Conservation (phyloP, 1,284 basidiomycete genomes). For the Irpex rosettiformis region DNA sequence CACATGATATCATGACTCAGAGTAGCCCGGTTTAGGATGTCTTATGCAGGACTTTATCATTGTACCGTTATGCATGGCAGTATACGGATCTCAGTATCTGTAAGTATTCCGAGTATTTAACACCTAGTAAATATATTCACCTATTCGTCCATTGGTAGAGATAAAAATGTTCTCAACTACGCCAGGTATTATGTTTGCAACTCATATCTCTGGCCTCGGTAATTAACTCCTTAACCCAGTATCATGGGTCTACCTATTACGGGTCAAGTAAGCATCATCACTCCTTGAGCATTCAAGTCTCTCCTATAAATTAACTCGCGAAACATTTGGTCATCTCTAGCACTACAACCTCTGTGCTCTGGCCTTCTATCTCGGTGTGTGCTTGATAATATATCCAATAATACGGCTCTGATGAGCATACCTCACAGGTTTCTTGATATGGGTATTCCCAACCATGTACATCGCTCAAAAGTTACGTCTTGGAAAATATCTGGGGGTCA, state of each 20-base stretch:
- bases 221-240: slow-evolving; percentile 26
- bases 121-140: not conserved
- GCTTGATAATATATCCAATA: not conserved
- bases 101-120: slow-evolving; percentile 24
- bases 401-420: not conserved
- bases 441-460: slow-evolving; percentile 67
- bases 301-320: not conserved
- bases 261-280: slow-evolving; percentile 44
- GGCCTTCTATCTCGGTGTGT: slow-evolving; percentile 57
- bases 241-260: slow-evolving; percentile 66
- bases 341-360: slow-evolving; percentile 64
- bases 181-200: slow-evolving; percentile 40
- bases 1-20: not conserved
- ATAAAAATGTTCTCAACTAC: slow-evolving; percentile 69
- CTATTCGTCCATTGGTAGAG: slow-evolving; percentile 33
- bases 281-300: not conserved
- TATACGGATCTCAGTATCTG: slow-evolving; percentile 67
- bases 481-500: slow-evolving; percentile 61
- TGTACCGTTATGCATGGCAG: slow-evolving; percentile 58
- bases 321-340: no score
- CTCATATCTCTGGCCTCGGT: not conserved
- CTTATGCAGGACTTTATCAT: slow-evolving; percentile 48
- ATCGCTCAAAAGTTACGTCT: slow-evolving; percentile 57
- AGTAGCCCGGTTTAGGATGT: no score
- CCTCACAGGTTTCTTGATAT: slow-evolving; percentile 49